Percentiles rank a stretch among this genome's conserved stretches.
Conservation (phyloP, 2,329 filamentous ascomycete species). For the Trichoderma sp. region DNA sequence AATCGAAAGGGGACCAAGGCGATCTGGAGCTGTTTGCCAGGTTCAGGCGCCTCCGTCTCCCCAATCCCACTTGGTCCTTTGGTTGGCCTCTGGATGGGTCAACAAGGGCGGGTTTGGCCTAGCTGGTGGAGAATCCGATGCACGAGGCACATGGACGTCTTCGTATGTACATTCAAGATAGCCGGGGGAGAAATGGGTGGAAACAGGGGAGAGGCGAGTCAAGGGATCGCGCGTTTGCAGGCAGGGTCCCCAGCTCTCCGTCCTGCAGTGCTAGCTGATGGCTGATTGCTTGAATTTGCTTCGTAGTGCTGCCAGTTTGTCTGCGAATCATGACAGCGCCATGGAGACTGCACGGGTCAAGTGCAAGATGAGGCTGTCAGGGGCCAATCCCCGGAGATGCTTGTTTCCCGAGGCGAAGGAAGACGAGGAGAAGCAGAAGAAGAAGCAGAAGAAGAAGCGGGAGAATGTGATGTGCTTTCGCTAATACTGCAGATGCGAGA, state of each 20-base stretch:
- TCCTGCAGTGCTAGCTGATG: neutral
- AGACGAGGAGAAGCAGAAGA: neutral
- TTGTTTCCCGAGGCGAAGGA: too few relatives aligned
- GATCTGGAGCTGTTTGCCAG: constrained; percentile 14
- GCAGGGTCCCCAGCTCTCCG: constrained; percentile 13
- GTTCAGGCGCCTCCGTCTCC: constrained; percentile 1
- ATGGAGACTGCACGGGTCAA: neutral
- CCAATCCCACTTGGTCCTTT: neutral
- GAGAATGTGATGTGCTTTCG: constrained; percentile 3
- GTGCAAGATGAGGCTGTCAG: neutral
- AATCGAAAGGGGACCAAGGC: constrained; percentile 19
- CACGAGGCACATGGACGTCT: constrained; percentile 25
- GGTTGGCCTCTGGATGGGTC: constrained; percentile 1
- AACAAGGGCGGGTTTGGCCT: constrained; percentile 17
- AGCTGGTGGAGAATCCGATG: constrained; percentile 20
- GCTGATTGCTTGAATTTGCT: neutral
- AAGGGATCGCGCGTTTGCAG: constrained; percentile 21
- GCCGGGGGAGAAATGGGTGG: constrained; percentile 15
- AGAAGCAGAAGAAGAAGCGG: neutral
- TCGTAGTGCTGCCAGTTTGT: neutral
- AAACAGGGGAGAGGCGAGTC: constrained; percentile 20
- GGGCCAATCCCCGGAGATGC: neutral
- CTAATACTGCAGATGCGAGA: constrained; percentile 10
- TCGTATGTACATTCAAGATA: constrained; percentile 15
- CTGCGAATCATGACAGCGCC: neutral